Evolutionary conservation across 176 grass and related monocot species (phyloP).

Genomic region (Triticum monococcum): DNA sequence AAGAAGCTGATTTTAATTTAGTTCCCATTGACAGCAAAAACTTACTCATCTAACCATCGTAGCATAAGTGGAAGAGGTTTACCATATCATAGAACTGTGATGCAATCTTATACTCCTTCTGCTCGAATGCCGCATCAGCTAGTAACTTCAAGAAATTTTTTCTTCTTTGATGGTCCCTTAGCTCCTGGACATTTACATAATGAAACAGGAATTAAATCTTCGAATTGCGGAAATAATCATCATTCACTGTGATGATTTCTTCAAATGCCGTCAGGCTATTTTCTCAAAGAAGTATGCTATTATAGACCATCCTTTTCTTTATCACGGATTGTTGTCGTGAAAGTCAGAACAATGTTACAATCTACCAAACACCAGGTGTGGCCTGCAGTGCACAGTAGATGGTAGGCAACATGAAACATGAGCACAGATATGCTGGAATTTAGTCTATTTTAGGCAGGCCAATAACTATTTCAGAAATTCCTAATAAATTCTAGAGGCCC

Average conservation of each 20-base stretch:
- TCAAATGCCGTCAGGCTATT: no score
- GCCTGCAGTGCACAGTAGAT: no score
- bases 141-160: neutral
- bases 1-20: neutral
- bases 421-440: neutral
- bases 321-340: neutral
- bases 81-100: neutral
- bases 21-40: neutral
- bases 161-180: neutral
- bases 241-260: neutral
- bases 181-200: conserved; percentile 6
- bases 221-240: neutral
- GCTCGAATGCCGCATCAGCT: neutral
- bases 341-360: neutral
- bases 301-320: neutral
- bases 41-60: neutral
- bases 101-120: conserved; percentile 17
- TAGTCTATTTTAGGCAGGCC: no score
- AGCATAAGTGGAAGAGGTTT: conserved; percentile 5
- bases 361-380: neutral
- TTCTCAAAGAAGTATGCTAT: neutral
- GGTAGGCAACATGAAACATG: no score
- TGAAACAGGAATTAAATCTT: neutral
- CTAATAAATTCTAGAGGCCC: no score
- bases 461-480: no score